Conservation (phyloP, 169 alveolate species). For the Plasmodium vinckei region DNA sequence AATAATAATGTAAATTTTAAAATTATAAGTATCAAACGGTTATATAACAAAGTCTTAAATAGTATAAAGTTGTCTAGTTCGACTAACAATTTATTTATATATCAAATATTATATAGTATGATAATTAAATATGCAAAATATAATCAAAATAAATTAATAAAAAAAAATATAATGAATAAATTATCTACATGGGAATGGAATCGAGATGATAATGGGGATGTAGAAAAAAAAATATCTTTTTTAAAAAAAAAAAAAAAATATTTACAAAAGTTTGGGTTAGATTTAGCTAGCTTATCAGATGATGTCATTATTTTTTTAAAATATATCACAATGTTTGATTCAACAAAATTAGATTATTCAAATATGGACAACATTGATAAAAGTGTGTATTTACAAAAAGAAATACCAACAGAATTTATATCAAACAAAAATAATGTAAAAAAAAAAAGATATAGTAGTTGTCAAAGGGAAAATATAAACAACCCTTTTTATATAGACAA, state of each 20-base stretch:
- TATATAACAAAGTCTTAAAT: not conserved
- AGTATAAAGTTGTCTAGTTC: not conserved
- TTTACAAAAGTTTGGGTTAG: constrained; percentile 36
- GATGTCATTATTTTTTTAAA: constrained; percentile 22
- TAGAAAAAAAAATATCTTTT: constrained; percentile 10
- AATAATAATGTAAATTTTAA: constrained; percentile 12
- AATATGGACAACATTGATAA: no score
- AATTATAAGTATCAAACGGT: constrained; percentile 27
- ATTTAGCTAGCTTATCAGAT: constrained; percentile 2
- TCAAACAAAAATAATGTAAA: not conserved
- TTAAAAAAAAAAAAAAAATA: constrained; percentile 25
- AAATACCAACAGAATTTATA: no score
- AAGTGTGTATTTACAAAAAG: no score
- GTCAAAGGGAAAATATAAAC: not conserved
- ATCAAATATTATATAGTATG: constrained; percentile 19
- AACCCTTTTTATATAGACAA: not conserved
- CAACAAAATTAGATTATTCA: not conserved
- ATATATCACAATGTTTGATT: not conserved
- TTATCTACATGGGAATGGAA: not conserved
- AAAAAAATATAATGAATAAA: not conserved
- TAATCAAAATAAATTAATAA: constrained; percentile 21
- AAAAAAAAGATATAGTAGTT: not conserved
- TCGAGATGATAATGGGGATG: not conserved
- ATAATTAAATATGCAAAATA: constrained; percentile 31
- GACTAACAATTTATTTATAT: constrained; percentile 17